A percentile compares a stretch with the other conserved stretches of the same genome.
These are phyloP conservation scores for Haematococcus sp. DNA, from an alignment of 139 green algal species.

Conservation along the genomic window DNA sequence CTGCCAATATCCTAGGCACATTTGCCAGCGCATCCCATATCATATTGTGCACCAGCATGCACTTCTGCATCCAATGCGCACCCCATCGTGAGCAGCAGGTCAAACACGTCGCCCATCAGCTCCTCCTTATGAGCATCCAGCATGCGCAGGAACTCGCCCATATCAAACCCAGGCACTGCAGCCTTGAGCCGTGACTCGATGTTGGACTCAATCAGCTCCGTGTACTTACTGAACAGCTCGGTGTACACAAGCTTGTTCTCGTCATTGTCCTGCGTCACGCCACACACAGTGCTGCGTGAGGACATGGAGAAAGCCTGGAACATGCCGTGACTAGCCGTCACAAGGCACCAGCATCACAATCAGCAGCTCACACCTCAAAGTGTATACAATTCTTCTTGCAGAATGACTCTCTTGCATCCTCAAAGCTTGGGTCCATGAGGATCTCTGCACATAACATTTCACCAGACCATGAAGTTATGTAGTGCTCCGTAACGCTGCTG, in stretches of 20 bases:
- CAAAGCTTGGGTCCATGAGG: conserved; percentile 46
- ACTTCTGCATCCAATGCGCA: no score
- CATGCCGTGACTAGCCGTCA: neutral
- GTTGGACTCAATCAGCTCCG: conserved; percentile 29
- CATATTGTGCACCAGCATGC: no score
- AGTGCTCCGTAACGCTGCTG: no score
- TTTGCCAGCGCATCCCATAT: no score
- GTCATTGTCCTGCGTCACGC: conserved; percentile 42
- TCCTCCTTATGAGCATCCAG: conserved; percentile 36
- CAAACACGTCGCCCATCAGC: conserved; percentile 50
- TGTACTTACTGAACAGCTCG: conserved; percentile 33
- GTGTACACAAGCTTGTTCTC: conserved; percentile 57
- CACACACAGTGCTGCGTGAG: no score
- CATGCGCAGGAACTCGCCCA: conserved; percentile 34
- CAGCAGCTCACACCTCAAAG: conserved; percentile 43
- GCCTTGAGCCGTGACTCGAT: conserved; percentile 26
- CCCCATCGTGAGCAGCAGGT: conserved; percentile 45
- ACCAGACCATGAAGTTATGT: no score
- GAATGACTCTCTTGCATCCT: conserved; percentile 32
- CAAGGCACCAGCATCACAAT: no score
- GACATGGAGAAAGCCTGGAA: neutral
- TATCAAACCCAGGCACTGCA: conserved; percentile 35
- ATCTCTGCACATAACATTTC: conserved; percentile 28
- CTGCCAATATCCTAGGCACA: no score
- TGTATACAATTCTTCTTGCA: conserved; percentile 38